A percentile compares a stretch with the other conserved stretches of the same genome.
phyloP scores from a whole-genome alignment of 305 asterid genomes.

The Striga hermonthica region DNA sequence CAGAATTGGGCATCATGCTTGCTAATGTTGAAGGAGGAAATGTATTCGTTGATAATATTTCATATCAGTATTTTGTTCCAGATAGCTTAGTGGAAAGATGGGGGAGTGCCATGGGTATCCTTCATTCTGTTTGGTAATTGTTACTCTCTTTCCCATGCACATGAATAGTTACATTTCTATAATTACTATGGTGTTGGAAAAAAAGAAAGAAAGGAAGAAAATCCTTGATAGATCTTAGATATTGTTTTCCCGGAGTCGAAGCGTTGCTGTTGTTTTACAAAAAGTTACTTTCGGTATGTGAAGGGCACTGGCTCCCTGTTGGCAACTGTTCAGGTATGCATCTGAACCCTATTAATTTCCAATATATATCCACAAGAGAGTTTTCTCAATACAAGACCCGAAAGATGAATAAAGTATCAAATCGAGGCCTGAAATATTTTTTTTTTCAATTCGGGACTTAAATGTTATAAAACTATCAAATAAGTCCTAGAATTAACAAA shows the following conservation, averaged over 20 bases:
- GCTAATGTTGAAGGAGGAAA: slow-evolving; percentile 40
- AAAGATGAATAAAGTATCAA: no score
- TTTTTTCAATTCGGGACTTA: no score
- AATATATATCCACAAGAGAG: no score
- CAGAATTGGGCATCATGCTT: slow-evolving; percentile 32
- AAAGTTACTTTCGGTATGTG: slow-evolving; percentile 86
- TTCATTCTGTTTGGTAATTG: slow-evolving; percentile 24
- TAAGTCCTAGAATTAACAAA: no score
- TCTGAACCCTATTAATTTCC: slow-evolving; percentile 16
- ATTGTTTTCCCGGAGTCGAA: slow-evolving; percentile 85
- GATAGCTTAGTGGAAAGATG: slow-evolving; percentile 70
- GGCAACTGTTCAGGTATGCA: slow-evolving; percentile 55
- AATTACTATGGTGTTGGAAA: slow-evolving; percentile 5
- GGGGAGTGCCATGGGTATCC: slow-evolving; percentile 98
- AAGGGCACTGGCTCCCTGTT: slow-evolving; percentile 95
- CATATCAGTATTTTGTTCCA: slow-evolving; percentile 56
- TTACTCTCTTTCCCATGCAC: slow-evolving; percentile 25
- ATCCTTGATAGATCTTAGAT: slow-evolving; percentile 53
- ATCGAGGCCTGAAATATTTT: no score
- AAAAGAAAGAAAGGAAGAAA: neutral
- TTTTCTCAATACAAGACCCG: no score
- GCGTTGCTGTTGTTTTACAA: slow-evolving; percentile 94
- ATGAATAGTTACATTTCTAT: slow-evolving; percentile 18
- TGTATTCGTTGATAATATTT: slow-evolving; percentile 26
- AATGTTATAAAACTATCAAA: no score